phyloP scores from a whole-genome alignment of 306 rosid species.

The Heteromeles arbutifolia region DNA sequence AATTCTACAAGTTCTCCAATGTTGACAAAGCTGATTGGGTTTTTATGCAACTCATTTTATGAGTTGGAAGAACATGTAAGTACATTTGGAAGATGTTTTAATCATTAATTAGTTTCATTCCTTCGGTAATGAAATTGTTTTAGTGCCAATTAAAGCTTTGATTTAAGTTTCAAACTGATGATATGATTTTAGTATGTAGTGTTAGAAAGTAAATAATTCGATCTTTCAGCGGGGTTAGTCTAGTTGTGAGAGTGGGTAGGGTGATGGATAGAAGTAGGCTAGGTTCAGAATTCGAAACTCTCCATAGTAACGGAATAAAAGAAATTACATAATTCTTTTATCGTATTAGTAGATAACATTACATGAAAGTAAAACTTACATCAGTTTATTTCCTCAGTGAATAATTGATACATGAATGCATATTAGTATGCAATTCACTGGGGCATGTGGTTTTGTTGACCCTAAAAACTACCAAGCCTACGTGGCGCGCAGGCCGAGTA shows the following conservation, averaged over 20 bases:
- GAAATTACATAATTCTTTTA: too few relatives aligned
- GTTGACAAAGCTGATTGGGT: not conserved
- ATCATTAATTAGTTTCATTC: not conserved
- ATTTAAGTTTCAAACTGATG: not conserved
- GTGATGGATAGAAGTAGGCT: too few relatives aligned
- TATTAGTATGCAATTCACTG: not conserved
- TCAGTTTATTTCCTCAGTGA: not conserved
- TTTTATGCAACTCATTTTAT: not conserved
- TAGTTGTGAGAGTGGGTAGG: too few relatives aligned
- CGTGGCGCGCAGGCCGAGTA: too few relatives aligned
- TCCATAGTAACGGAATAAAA: too few relatives aligned
- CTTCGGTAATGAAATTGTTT: not conserved
- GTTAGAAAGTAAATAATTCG: not conserved
- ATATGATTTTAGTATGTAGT: not conserved
- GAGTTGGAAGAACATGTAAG: not conserved
- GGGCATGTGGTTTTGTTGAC: too few relatives aligned
- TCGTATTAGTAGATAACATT: too few relatives aligned
- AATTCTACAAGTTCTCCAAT: not conserved
- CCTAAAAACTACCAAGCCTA: too few relatives aligned
- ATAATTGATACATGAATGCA: too few relatives aligned
- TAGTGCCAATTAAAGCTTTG: not conserved
- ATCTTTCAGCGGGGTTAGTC: too few relatives aligned
- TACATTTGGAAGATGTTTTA: not conserved
- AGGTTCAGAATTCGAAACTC: too few relatives aligned
- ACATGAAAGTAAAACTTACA: not conserved